These are phyloP conservation scores for Akanthomyces uredinophilus DNA, from an alignment of 2,329 filamentous ascomycete genomes.

Conservation along the genomic window DNA sequence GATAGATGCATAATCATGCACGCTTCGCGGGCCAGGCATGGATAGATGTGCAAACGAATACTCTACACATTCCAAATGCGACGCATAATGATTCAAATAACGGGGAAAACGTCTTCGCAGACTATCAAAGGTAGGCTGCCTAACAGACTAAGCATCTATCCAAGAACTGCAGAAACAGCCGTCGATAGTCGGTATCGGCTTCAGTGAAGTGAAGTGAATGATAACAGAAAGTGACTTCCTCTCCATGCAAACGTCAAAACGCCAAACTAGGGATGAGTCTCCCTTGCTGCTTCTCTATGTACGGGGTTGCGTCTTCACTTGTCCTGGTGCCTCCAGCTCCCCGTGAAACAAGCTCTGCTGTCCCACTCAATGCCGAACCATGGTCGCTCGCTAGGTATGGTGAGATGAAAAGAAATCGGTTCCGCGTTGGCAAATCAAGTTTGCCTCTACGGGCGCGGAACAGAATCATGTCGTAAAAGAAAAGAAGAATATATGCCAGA, in stretches of 20 bases:
- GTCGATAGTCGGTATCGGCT: not conserved
- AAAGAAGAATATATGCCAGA: not conserved
- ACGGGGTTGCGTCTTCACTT: not conserved
- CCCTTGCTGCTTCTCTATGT: conserved; percentile 3
- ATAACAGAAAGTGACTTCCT: not conserved
- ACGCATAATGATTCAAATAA: not conserved
- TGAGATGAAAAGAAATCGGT: not conserved
- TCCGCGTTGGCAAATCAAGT: not conserved
- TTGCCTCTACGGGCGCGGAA: conserved; percentile 8
- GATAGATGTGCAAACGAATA: not conserved
- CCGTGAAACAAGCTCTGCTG: not conserved
- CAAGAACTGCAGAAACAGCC: not conserved
- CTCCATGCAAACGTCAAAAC: not conserved
- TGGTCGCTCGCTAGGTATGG: not conserved
- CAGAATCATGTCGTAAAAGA: not conserved
- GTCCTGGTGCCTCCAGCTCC: not conserved
- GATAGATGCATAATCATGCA: not conserved
- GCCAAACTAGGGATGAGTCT: not conserved
- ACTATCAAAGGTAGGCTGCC: not conserved
- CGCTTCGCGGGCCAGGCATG: not conserved
- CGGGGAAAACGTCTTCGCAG: not conserved
- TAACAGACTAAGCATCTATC: not conserved
- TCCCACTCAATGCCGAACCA: not conserved
- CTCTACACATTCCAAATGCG: not conserved
- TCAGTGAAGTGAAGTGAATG: not conserved